Conservation (phyloP, 2,329 filamentous ascomycete genomes). For the Fusarium praegraminearum region DNA sequence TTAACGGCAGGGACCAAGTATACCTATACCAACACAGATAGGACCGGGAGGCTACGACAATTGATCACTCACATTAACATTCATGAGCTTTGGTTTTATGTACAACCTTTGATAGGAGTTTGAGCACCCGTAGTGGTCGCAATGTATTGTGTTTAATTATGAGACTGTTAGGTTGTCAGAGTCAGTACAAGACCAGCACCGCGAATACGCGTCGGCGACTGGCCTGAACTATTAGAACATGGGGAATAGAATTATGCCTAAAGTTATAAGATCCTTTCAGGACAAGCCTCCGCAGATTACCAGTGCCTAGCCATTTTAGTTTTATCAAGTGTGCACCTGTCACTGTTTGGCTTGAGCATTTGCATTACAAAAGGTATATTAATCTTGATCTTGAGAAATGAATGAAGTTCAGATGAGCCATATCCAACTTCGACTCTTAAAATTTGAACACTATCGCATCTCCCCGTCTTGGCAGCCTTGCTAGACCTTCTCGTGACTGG, state of each 20-base stretch:
- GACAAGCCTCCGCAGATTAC: background rate
- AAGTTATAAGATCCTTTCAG: background rate
- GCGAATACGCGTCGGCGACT: background rate
- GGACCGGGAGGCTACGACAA: constrained; percentile 32
- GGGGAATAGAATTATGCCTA: background rate
- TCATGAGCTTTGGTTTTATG: constrained; percentile 35
- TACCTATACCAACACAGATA: constrained; percentile 32
- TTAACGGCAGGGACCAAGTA: constrained; percentile 43
- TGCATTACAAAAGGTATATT: constrained; percentile 26
- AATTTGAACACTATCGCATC: background rate
- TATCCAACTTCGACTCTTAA: background rate
- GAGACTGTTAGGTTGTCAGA: background rate
- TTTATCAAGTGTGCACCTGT: background rate
- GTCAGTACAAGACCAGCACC: background rate
- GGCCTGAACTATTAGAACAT: background rate
- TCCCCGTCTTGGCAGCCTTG: background rate
- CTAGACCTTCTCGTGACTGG: constrained; percentile 50
- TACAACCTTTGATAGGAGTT: constrained; percentile 29
- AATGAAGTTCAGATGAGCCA: constrained; percentile 1
- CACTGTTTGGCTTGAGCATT: background rate
- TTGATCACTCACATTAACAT: constrained; percentile 8
- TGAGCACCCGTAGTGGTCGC: constrained; percentile 9
- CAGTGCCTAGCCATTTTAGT: background rate
- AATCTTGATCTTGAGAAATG: constrained; percentile 4
- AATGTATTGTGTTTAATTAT: constrained; percentile 16